A percentile compares a stretch with the other conserved stretches of the same genome.
Evolutionary conservation across 805 yeast genomes (phyloP).

Genomic region (Hanseniaspora lindneri): DNA sequence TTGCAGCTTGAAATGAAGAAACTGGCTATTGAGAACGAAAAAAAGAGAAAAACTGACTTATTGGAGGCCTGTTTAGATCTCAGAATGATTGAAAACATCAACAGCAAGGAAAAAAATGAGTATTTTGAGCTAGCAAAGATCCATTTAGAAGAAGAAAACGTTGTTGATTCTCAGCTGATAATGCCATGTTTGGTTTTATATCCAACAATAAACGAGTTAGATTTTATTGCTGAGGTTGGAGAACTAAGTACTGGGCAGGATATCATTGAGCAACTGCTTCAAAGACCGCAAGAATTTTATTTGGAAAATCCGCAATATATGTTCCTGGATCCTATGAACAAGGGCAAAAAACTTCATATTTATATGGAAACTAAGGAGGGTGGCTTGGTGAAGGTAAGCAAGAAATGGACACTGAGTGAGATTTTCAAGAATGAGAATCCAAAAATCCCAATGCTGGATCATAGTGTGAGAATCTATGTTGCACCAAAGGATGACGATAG

Average conservation of each 20-base stretch:
- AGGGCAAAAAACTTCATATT: conserved; percentile 48
- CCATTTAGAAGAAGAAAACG: conserved; percentile 50
- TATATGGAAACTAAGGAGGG: conserved; percentile 75
- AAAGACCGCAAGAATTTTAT: conserved; percentile 62
- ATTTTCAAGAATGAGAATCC: conserved; percentile 54
- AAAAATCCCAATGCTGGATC: conserved; percentile 65
- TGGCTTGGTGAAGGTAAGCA: conserved; percentile 77
- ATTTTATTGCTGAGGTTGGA: conserved; percentile 61
- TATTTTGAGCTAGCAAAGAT: conserved; percentile 42
- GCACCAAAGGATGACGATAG: conserved; percentile 59
- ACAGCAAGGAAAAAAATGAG: conserved; percentile 45
- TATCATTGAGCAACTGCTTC: conserved; percentile 45
- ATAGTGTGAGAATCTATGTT: conserved; percentile 55
- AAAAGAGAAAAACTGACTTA: conserved; percentile 28
- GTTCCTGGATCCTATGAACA: conserved; percentile 37
- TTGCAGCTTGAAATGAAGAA: conserved; percentile 28
- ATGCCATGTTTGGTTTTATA: conserved; percentile 71
- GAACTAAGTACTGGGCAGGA: conserved; percentile 61
- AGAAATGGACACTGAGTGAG: conserved; percentile 52
- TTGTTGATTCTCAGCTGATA: conserved; percentile 65
- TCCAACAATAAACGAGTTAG: conserved; percentile 76
- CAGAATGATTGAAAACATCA: conserved; percentile 43
- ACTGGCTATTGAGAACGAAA: conserved; percentile 25
- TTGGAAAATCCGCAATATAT: conserved; percentile 30
- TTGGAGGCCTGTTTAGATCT: conserved; percentile 49